Evolutionary conservation across 2,329 filamentous ascomycete species (phyloP).

Genomic region (Pseudogymnoascus sp.): DNA sequence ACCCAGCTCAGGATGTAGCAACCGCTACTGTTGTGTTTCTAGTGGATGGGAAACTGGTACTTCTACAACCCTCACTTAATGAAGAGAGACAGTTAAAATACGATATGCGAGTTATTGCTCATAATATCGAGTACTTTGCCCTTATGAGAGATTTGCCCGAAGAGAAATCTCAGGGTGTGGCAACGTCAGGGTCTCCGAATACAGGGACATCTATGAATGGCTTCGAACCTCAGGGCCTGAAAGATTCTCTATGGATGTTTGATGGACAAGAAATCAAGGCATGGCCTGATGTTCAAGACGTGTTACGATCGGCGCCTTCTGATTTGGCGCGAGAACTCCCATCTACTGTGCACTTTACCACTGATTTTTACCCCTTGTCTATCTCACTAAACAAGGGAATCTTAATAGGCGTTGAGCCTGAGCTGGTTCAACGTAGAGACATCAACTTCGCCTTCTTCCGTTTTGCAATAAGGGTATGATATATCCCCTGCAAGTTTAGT

Average conservation of each 20-base stretch:
- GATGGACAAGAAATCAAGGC: constrained; percentile 77
- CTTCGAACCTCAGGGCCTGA: constrained; percentile 35
- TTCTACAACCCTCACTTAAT: constrained; percentile 78
- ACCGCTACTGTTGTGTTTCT: constrained; percentile 89
- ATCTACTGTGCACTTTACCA: constrained; percentile 62
- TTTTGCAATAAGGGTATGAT: constrained; percentile 71
- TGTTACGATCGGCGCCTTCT: constrained; percentile 61
- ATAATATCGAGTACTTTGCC: constrained; percentile 92
- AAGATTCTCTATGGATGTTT: constrained; percentile 90
- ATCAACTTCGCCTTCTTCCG: constrained; percentile 85
- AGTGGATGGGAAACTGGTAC: constrained; percentile 93
- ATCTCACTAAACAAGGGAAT: constrained; percentile 84
- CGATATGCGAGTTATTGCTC: constrained; percentile 93
- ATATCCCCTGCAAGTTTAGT: background rate
- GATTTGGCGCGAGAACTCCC: constrained; percentile 63
- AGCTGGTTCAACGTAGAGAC: constrained; percentile 87
- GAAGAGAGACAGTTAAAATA: constrained; percentile 85
- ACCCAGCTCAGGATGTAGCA: constrained; percentile 90
- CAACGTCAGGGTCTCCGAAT: constrained; percentile 15
- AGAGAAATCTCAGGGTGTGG: constrained; percentile 17
- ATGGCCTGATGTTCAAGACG: constrained; percentile 82
- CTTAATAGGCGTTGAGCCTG: constrained; percentile 81
- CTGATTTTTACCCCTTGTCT: constrained; percentile 95
- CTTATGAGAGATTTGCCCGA: constrained; percentile 77
- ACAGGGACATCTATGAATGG: constrained; percentile 9